Base-by-base conservation (phyloP, 768 basidiomycete species). In the Filobasidium wieringae region DNA sequence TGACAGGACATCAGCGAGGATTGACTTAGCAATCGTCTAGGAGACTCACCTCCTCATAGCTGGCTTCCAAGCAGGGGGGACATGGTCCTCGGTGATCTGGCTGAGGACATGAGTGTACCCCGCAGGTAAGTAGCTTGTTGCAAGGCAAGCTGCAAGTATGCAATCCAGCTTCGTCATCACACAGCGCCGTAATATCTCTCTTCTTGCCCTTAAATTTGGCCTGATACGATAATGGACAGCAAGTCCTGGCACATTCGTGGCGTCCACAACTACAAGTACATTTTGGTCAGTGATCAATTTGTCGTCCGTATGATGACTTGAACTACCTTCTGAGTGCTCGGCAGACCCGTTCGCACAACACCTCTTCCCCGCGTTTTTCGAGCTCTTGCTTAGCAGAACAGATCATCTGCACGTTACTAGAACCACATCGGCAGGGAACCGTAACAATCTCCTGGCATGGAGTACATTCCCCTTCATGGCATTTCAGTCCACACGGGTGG, bases 141-240 rank as follows among this genome's bases (percentile, higher is more conserved):
- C 90, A 93, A 0, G 84, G 78, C 2, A 90, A 69, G 68, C 88
- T 87, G 64, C 92, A 96, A 56, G 83, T 82, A 67, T 96, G 92
- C 67, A 88, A 74, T 0, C 84, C 85, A 4, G 80, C 80, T 22
- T 77, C 77, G 56, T 84, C 83, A 27, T 69, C 65, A n/a, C 80
- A 81, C 1, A 81, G 77, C 39, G 30, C 47, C 8, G 49, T 33
- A 1, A 76, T 70, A 2, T 67, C 66, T 11, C 80, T 76, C 64
- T 81, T 82, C 76, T 84, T 87, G 34, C 82, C 74, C 65, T 83
- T 83, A 15, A 72, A 77, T 66, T 85, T 87, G 63, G 79, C 78
- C 47, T 77, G 71, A 79, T 81, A 77, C 0, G 89, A 85, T 0
- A 96, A 79, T 0, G 95, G 92, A 66, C 95, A 99, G 69, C 95